Conservation (phyloP, 1,139 yeast genomes). For the Wickerhamiella pararugosa region DNA sequence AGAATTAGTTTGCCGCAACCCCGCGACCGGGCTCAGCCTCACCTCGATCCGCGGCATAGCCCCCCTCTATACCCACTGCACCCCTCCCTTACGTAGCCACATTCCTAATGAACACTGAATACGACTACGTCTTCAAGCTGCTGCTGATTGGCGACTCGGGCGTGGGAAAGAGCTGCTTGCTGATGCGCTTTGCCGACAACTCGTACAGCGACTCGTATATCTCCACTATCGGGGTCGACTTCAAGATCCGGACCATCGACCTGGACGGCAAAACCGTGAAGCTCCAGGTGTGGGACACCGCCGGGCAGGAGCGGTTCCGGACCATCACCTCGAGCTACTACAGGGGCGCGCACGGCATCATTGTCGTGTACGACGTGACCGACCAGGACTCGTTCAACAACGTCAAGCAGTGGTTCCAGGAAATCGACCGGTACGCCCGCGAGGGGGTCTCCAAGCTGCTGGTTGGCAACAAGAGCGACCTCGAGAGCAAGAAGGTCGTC, state of each 20-base stretch:
- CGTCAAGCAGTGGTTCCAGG: conserved; percentile 98
- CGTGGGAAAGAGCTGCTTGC: conserved; percentile 90
- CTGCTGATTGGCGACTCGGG: conserved; percentile 94
- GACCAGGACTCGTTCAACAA: conserved; percentile 96
- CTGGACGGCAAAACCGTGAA: conserved; percentile 94
- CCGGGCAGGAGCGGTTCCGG: conserved; percentile 96
- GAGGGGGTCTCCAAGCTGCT: conserved; percentile 92
- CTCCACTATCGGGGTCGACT: conserved; percentile 95
- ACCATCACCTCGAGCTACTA: conserved; percentile 96
- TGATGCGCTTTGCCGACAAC: conserved; percentile 90
- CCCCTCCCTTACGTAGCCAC: too few relatives aligned
- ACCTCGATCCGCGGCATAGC: too few relatives aligned
- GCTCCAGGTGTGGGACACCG: conserved; percentile 98
- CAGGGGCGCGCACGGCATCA: conserved; percentile 97
- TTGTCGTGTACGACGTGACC: conserved; percentile 94
- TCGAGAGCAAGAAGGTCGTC: conserved; percentile 86
- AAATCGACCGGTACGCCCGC: conserved; percentile 94
- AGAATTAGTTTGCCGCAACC: too few relatives aligned
- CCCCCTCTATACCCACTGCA: too few relatives aligned
- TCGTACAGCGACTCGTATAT: conserved; percentile 92
- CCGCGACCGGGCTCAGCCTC: too few relatives aligned
- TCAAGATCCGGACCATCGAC: conserved; percentile 81
- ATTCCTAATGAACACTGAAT: conserved; percentile 22
- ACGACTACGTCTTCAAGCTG: conserved; percentile 92
- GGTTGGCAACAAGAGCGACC: conserved; percentile 94